Evolutionary conservation across 2,329 filamentous ascomycete species (phyloP).

Genomic region (Cordyceps cateniannulata): DNA sequence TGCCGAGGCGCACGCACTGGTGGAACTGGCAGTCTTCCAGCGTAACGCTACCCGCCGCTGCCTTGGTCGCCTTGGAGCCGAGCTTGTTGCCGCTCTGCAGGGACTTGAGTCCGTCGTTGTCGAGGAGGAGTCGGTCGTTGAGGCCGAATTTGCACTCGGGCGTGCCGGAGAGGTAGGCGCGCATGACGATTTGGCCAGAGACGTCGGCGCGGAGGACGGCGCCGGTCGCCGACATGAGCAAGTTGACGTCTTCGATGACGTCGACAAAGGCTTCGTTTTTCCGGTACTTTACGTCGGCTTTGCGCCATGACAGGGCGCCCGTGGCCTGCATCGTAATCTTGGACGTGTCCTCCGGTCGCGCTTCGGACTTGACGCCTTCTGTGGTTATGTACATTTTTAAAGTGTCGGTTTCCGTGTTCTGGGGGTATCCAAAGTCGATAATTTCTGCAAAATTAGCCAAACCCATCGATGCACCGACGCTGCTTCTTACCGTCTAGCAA

Average conservation of each 20-base stretch:
- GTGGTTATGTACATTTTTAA: slow-evolving; percentile 99
- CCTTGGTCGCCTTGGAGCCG: slow-evolving; percentile 85
- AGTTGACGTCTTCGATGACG: slow-evolving; percentile 97
- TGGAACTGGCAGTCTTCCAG: slow-evolving; percentile 98
- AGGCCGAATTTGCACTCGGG: slow-evolving; percentile 99
- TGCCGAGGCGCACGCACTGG: slow-evolving; percentile 95
- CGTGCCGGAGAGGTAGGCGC: slow-evolving; percentile 90
- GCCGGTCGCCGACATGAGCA: slow-evolving; percentile 97
- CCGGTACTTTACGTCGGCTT: slow-evolving; percentile 96
- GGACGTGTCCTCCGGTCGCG: slow-evolving; percentile 81
- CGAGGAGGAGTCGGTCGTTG: slow-evolving; percentile 90
- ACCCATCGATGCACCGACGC: no score
- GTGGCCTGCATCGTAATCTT: slow-evolving; percentile 99
- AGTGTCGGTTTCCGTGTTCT: slow-evolving; percentile 97
- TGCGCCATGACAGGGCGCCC: slow-evolving; percentile 91
- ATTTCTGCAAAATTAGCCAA: slow-evolving; percentile 58
- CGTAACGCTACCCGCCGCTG: slow-evolving; percentile 89
- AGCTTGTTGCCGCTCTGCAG: slow-evolving; percentile 69
- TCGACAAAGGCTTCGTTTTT: slow-evolving; percentile 99
- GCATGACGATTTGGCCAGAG: slow-evolving; percentile 97
- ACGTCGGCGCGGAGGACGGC: slow-evolving; percentile 93
- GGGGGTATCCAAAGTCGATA: slow-evolving; percentile 96
- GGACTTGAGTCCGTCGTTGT: slow-evolving; percentile 60
- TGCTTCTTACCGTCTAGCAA: slow-evolving; percentile 69
- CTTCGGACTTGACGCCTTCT: slow-evolving; percentile 91